Evolutionary conservation across 2,329 filamentous ascomycete species (phyloP).

Genomic region (Microdochium bolleyi): DNA sequence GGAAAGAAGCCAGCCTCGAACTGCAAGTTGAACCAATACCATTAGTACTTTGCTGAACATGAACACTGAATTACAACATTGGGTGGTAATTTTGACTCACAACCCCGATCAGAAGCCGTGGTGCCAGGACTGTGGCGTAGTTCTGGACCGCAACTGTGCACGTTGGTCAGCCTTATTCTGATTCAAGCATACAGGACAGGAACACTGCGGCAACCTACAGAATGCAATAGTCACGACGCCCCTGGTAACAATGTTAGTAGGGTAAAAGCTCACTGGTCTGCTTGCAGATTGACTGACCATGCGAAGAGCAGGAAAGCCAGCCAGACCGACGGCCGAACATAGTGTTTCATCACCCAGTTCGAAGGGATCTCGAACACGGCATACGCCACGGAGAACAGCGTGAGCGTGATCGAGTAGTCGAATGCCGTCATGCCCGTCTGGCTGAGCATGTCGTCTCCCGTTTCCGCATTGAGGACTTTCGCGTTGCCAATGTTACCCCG

Average conservation of each 20-base stretch:
- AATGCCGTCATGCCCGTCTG: conserved; percentile 26
- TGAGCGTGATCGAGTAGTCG: conserved; percentile 49
- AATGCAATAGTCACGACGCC: not conserved
- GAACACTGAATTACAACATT: not conserved
- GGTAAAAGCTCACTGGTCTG: too few relatives aligned
- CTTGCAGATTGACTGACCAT: not conserved
- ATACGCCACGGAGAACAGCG: conserved; percentile 61
- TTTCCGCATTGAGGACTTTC: conserved; percentile 30
- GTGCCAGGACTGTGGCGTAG: conserved; percentile 11
- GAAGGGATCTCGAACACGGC: conserved; percentile 53
- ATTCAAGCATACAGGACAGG: too few relatives aligned
- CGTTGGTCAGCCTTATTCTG: too few relatives aligned
- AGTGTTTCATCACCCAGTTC: conserved; percentile 54
- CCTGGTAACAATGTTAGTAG: not conserved
- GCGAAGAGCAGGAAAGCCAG: conserved; percentile 52
- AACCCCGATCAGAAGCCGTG: conserved; percentile 39
- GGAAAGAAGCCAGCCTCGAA: conserved; percentile 49
- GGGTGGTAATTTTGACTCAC: conserved; percentile 15
- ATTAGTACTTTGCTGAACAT: too few relatives aligned
- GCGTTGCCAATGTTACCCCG: conserved; percentile 41
- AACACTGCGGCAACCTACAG: not conserved
- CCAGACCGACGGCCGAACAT: conserved; percentile 51
- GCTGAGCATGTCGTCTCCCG: conserved; percentile 33
- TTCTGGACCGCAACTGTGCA: conserved; percentile 10
- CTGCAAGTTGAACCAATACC: too few relatives aligned